Evolutionary conservation across 441 rosid species (phyloP), one percentile per base, ranked within the genome.

Genomic region (Syzygium malaccense): DNA sequence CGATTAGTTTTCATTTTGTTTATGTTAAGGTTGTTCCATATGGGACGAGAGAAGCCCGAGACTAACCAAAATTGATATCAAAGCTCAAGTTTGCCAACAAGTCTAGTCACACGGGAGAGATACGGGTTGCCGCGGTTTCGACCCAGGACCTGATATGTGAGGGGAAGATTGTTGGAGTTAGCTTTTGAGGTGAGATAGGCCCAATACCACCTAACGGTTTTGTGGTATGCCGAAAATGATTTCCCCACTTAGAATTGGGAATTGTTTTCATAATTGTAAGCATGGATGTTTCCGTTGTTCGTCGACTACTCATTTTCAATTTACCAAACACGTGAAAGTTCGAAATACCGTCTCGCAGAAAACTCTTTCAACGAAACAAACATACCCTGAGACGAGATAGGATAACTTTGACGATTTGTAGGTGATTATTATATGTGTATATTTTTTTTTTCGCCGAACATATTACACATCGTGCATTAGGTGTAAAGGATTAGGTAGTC

Each of bases 331-430:
- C 6, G 23, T 7, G 15, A 64, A 30, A 30, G 19, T 64, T 64
- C 0, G 20, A 20, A 64, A 64, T 8, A 15, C 8, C 19, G 9
- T 32, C 4, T 18, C 19, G 45, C 1, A 13, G 5, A 18, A 66
- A 32, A 9, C 25, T 0, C 7, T 19, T 32, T 68, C 7, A 1
- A 33, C 3, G 79, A 12, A 23, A 33, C 14, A 19, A 68, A 4
- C 7, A 5, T 15, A 0, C 30, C 6, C 4, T 4, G 19, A 0
- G 6, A 60, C 9, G 32, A n/a, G 66, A 5, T 0, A 6, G 17
- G 18, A 66, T 33, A 2, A 66, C 41, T 32, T 66, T 32, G 23
- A 8, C 13, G 5, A 33, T 66, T 32, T 66, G 15, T 4, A 66
- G 13, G 14, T 32, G 79, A 18, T 18, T 10, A 33, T 33, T 32